A percentile compares a stretch with the other conserved stretches of the same genome.
Evolutionary conservation across 352 stramenopile genomes (phyloP).

Genomic region (Phytopythium montanum): DNA sequence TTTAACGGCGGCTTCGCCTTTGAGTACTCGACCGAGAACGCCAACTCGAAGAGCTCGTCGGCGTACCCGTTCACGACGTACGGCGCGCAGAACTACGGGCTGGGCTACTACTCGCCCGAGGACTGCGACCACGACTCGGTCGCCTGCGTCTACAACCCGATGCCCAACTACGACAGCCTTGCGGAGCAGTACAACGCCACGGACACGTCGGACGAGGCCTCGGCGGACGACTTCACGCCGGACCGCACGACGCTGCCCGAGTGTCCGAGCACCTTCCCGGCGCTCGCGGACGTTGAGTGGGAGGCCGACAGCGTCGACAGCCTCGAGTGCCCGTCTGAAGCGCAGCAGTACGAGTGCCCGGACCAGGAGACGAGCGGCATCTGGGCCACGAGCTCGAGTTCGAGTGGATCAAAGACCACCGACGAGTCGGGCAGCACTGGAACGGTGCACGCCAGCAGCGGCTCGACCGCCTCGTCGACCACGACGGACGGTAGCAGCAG

Average conservation of each 20-base stretch:
- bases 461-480: not conserved
- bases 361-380: constrained; percentile 34
- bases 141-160: constrained; percentile 61
- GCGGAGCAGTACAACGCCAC: constrained; percentile 45
- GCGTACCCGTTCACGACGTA: constrained; percentile 73
- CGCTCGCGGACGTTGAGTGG: constrained; percentile 34
- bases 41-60: constrained; percentile 50
- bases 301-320: constrained; percentile 30
- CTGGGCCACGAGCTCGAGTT: constrained; percentile 27
- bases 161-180: constrained; percentile 79
- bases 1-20: constrained; percentile 78
- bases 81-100: constrained; percentile 78
- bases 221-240: constrained; percentile 30
- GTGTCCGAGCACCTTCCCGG: constrained; percentile 32
- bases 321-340: constrained; percentile 18
- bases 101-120: constrained; percentile 79
- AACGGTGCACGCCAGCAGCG: constrained; percentile 8
- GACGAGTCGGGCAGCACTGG: not conserved
- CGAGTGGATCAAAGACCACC: constrained; percentile 10
- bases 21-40: constrained; percentile 78
- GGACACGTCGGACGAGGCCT: constrained; percentile 25
- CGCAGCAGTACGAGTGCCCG: constrained; percentile 30
- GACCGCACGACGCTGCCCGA: constrained; percentile 24
- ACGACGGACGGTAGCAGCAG: constrained; percentile 1
- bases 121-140: constrained; percentile 59